Evolutionary conservation across 352 stramenopile genomes (phyloP), one percentile per base, ranked within the genome.

Genomic region (Pythium myriotylum): DNA sequence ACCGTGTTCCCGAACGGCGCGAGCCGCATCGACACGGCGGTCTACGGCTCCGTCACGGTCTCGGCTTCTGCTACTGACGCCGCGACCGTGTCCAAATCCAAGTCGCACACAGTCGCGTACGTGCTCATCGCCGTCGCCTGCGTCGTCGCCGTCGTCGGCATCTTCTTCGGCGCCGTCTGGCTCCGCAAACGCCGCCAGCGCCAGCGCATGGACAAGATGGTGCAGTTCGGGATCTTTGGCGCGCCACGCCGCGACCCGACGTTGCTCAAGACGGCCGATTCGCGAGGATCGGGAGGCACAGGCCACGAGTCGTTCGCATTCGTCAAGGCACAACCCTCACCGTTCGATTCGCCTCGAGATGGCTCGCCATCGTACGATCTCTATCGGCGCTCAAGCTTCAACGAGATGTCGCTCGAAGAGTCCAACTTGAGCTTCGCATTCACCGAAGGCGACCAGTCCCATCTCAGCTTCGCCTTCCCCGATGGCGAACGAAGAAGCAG

Each of bases 1-100:
- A 66, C 57, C 8, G 70, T 77, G 24, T 62, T 88, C 29, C 72
- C 76, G 10, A 86, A 79, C 43, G 73, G 74, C n/a, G 72, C 47
- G 9, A 47, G 70, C 9, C 76, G 76, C 2, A 59, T 88, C 13
- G 80, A 87, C 41, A 67, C 72, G 6, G 70, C 72, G 2, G 68
- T 74, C 20, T 77, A 80, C 57, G 65, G 69, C n/a, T 59, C 45
- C 4, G 55, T 87, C 22, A 59, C 55, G 0, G 78, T 84, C 24
- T 40, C 65, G 8, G 48, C 62, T 1, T 56, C 71, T 19, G 46
- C 59, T 1, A 64, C 33, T 8, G 55, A 54, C 32, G 9, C 24
- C 5, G 2, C 37, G 2, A 16, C 14, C 2, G 6, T 17, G 13
- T 24, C 19, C 8, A 29, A n/a, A 10, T 79, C 50, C 7, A 54